Evolutionary conservation across 176 grass and related monocot species (phyloP), one percentile per base, ranked within the genome.

Genomic region (Avena atlantica): DNA sequence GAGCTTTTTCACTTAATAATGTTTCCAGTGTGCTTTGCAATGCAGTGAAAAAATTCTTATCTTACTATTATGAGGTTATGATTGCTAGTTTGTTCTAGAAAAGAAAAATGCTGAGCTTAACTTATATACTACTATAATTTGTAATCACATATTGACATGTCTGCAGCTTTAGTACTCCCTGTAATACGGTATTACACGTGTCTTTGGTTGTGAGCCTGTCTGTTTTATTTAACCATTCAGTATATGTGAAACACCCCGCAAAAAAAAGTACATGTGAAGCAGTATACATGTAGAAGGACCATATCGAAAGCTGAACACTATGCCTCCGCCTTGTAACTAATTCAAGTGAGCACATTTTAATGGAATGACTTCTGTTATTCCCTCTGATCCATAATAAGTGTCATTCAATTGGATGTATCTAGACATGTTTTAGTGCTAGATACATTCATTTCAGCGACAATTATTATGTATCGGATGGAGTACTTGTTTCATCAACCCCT

Each of bases 151-250:
- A 66, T 50, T 37, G 27, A 24, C 2, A n/a, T 12, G 4, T 53
- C 14, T 78, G 49, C 21, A 12, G 21, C 15, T 85, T 81, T 56
- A 48, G 37, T 85, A 5, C 47, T 34, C n/a, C 2, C 37, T 11
- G 8, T 75, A 0, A 74, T 57, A 53, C 5, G 23, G 44, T 49
- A 45, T 6, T 48, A 58, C 6, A 7, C 8, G 1, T 8, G 14
- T 70, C 23, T 87, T 74, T 59, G 13, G 19, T 75, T 36, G 9
- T 36, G 0, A 57, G 8, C 21, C 45, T 85, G 82, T 27, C 29
- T 45, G 52, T 74, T 90, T 34, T 53, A 78, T 71, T 50, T 31
- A 59, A 61, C n/a, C n/a, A 72, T 82, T 83, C 9, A 36, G 6
- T 78, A 69, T 10, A 61, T 40, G 6, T 31, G 34, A 40, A 61